Evolutionary conservation across 164 flowering plant species (phyloP).

Genomic region (Aristolochia californica): DNA sequence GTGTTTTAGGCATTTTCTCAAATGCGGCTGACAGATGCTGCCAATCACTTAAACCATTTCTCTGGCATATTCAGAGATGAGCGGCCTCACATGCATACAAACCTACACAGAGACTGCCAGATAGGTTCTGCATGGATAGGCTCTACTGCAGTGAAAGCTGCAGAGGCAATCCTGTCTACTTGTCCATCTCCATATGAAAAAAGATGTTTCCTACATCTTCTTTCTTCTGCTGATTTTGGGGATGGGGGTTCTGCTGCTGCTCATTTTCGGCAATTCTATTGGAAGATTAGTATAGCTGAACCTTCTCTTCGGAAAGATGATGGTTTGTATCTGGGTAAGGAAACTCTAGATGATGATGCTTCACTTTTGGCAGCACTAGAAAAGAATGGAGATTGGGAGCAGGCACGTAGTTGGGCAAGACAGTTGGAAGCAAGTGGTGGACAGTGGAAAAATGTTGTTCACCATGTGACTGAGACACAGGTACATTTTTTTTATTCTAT

Average conservation of each 20-base stretch:
- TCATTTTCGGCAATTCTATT: slow-evolving; percentile 50
- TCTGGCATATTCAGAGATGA: slow-evolving; percentile 84
- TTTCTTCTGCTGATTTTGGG: slow-evolving; percentile 90
- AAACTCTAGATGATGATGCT: slow-evolving; percentile 72
- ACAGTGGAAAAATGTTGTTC: slow-evolving; percentile 68
- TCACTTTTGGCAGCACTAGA: slow-evolving; percentile 68
- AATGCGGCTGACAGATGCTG: slow-evolving; percentile 93
- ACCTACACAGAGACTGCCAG: slow-evolving; percentile 38
- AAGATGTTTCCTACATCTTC: slow-evolving; percentile 80
- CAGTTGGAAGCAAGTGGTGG: slow-evolving; percentile 84
- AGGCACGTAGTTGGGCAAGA: slow-evolving; percentile 93
- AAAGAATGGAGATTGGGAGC: slow-evolving; percentile 87
- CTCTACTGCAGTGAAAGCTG: slow-evolving; percentile 82
- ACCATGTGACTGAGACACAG: slow-evolving; percentile 97
- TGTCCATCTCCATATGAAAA: slow-evolving; percentile 97
- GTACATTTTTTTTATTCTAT: too few relatives aligned
- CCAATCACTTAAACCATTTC: slow-evolving; percentile 87
- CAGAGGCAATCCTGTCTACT: slow-evolving; percentile 72
- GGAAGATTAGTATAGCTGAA: slow-evolving; percentile 92
- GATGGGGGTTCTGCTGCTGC: slow-evolving; percentile 84
- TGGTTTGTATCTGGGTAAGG: slow-evolving; percentile 51
- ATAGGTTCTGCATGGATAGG: slow-evolving; percentile 63
- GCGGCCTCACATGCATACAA: slow-evolving; percentile 23
- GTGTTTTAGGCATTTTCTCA: slow-evolving; percentile 81
- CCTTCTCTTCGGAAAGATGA: slow-evolving; percentile 66